Evolutionary conservation across 2,329 filamentous ascomycete genomes (phyloP).

Genomic region (Phialophora verrucosa): DNA sequence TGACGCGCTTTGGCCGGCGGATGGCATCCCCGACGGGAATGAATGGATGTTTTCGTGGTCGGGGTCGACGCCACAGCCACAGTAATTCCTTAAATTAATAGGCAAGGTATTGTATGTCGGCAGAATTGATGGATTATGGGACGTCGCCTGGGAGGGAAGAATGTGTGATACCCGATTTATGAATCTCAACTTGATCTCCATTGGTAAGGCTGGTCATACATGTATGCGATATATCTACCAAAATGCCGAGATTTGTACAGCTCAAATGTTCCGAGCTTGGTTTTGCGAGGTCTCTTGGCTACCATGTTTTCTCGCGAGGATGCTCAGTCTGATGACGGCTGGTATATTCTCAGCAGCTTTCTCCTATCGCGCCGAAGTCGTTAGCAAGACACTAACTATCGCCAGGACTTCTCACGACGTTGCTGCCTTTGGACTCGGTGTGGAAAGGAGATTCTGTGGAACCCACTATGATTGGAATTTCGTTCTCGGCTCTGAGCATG

Average conservation of each 20-base stretch:
- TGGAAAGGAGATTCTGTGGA: conserved; percentile 44
- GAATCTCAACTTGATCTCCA: not conserved
- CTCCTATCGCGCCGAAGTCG: not conserved
- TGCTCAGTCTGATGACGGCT: not conserved
- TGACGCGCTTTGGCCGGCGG: conserved; percentile 34
- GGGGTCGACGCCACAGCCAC: conserved; percentile 31
- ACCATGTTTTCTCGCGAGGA: not conserved
- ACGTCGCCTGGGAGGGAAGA: not conserved
- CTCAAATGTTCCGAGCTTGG: not conserved
- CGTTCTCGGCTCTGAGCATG: conserved; percentile 45
- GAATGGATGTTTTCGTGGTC: conserved; percentile 39
- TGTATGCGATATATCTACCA: not conserved
- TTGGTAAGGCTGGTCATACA: not conserved
- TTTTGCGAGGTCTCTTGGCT: not conserved
- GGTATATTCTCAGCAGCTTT: not conserved
- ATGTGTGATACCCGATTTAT: not conserved
- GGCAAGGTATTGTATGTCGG: not conserved
- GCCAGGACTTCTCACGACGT: not conserved
- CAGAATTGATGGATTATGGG: not conserved
- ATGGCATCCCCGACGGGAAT: conserved; percentile 29
- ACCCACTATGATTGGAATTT: conserved; percentile 51
- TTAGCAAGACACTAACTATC: not conserved
- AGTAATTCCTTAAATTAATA: not conserved
- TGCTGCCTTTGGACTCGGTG: conserved; percentile 48
- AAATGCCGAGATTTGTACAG: not conserved